Conservation (phyloP, 495 filamentous ascomycete genomes). For the Darksidea phi region DNA sequence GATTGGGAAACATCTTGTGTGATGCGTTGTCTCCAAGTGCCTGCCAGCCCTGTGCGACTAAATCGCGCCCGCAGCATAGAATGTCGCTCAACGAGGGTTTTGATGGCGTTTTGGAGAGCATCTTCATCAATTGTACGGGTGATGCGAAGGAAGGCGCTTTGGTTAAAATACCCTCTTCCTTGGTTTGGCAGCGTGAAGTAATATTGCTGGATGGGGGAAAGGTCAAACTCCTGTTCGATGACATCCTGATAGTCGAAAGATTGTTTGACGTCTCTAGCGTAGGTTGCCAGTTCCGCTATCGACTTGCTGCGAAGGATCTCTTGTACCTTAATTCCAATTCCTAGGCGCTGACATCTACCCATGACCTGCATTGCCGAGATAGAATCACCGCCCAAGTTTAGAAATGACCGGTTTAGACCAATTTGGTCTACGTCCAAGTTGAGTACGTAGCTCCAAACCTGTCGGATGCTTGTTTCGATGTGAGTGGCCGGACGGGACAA, state of each 20-base stretch:
- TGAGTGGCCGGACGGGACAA: neutral
- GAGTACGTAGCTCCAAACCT: conserved; percentile 1
- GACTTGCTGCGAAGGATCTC: conserved; percentile 23
- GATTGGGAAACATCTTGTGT: conserved; percentile 15
- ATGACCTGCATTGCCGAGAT: conserved; percentile 27
- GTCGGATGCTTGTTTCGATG: neutral
- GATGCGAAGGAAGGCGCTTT: conserved; percentile 21
- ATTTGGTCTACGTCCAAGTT: conserved; percentile 1
- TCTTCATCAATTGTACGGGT: conserved; percentile 7
- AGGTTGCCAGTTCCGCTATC: conserved; percentile 11
- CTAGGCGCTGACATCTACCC: conserved; percentile 2
- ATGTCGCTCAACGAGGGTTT: conserved; percentile 12
- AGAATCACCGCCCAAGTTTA: conserved; percentile 12
- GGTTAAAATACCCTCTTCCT: conserved; percentile 21
- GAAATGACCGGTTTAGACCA: conserved; percentile 9
- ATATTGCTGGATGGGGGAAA: conserved; percentile 24
- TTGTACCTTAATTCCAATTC: conserved; percentile 11
- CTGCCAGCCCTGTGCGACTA: neutral
- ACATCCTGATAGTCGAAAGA: neutral
- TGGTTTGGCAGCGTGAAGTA: conserved; percentile 1
- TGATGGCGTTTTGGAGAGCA: conserved; percentile 4
- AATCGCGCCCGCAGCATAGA: conserved; percentile 26
- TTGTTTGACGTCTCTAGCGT: neutral
- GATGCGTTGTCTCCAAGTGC: conserved; percentile 1
- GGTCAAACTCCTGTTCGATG: conserved; percentile 16